These are phyloP conservation scores for Pseudoperonospora humuli DNA, from an alignment of 352 stramenopile species.

Conservation along the genomic window DNA sequence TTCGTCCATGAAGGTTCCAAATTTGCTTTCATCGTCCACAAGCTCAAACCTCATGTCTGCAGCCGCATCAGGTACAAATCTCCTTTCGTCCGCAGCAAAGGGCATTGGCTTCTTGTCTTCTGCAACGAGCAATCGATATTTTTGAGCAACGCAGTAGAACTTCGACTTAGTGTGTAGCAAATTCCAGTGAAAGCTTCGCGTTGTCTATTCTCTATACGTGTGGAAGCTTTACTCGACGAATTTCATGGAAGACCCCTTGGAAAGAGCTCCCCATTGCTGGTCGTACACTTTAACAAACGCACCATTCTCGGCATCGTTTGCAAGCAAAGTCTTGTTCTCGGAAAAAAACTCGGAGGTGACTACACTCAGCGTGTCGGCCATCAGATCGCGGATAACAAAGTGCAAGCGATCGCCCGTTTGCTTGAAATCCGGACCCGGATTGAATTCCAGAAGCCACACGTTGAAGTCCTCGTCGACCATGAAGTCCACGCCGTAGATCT, in stretches of 20 bases:
- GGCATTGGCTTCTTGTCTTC: constrained; percentile 79
- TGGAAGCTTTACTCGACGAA: constrained; percentile 31
- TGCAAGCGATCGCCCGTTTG: constrained; percentile 55
- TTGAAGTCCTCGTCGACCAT: constrained; percentile 63
- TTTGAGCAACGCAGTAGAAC: constrained; percentile 31
- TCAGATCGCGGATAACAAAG: constrained; percentile 51
- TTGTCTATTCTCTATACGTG: constrained; percentile 18
- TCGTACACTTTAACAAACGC: constrained; percentile 50
- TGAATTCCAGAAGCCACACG: constrained; percentile 65
- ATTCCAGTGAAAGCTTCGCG: constrained; percentile 3
- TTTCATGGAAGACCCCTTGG: constrained; percentile 46
- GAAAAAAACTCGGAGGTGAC: constrained; percentile 50
- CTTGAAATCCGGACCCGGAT: constrained; percentile 75
- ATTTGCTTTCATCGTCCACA: constrained; percentile 52
- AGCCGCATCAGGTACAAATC: constrained; percentile 46
- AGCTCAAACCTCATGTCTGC: constrained; percentile 63
- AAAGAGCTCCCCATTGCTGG: constrained; percentile 42
- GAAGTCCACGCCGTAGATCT: constrained; percentile 74
- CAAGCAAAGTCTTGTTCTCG: constrained; percentile 8
- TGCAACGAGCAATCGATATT: constrained; percentile 57
- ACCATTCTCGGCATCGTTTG: constrained; percentile 18
- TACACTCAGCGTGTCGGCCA: constrained; percentile 49
- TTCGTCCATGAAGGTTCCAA: constrained; percentile 50
- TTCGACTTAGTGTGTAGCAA: neutral
- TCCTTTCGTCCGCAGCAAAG: constrained; percentile 67